Conservation (phyloP, 2,329 filamentous ascomycete genomes). For the Elsinoe ampelina region DNA sequence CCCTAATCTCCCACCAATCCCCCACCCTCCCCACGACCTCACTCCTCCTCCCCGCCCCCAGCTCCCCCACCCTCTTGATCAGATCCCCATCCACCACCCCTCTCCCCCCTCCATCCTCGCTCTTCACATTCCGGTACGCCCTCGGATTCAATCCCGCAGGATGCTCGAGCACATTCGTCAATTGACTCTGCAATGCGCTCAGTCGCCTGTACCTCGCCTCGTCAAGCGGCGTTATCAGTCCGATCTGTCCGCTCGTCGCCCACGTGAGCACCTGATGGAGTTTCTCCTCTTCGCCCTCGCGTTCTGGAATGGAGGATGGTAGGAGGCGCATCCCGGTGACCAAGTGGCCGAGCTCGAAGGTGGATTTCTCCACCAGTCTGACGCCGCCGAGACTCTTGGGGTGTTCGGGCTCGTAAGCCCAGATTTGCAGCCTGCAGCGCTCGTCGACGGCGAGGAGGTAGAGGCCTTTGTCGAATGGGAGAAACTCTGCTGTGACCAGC, state of each 20-base stretch:
- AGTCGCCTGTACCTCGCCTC: conserved; percentile 79
- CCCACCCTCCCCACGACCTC: conserved; percentile 67
- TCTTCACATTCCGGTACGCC: conserved; percentile 56
- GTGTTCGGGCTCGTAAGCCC: conserved; percentile 93
- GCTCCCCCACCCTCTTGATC: conserved; percentile 63
- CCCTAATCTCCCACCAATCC: conserved; percentile 52
- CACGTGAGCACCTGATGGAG: conserved; percentile 55
- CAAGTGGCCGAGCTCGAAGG: conserved; percentile 78
- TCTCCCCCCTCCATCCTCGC: conserved; percentile 43
- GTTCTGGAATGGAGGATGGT: conserved; percentile 45
- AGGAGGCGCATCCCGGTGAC: conserved; percentile 68
- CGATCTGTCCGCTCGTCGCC: conserved; percentile 66
- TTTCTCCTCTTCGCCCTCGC: conserved; percentile 15
- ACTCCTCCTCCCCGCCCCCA: conserved; percentile 59
- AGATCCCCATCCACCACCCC: conserved; percentile 72
- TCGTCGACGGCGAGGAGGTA: conserved; percentile 76
- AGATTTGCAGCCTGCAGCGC: conserved; percentile 74
- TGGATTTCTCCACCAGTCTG: conserved; percentile 73
- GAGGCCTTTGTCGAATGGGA: conserved; percentile 75
- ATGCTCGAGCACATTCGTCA: conserved; percentile 66
- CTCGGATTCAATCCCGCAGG: conserved; percentile 74
- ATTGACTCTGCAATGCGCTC: conserved; percentile 68
- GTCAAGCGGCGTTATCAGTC: conserved; percentile 64
- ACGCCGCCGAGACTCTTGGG: conserved; percentile 87
- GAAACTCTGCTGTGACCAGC: conserved; percentile 72